Evolutionary conservation across 768 basidiomycete species (phyloP).

Genomic region (Amanita polypyramis): DNA sequence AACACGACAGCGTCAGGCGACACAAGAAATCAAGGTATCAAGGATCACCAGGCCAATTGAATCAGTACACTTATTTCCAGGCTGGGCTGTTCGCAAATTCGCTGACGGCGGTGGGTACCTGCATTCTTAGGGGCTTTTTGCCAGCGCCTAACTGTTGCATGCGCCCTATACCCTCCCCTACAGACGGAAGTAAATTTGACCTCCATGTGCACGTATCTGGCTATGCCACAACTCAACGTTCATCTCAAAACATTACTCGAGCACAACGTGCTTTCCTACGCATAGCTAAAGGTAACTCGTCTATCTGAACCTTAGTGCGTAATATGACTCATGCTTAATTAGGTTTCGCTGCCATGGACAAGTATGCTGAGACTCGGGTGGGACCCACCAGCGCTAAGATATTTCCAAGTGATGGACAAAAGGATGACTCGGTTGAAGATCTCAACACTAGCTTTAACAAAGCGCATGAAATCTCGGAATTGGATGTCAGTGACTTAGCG

Average conservation of each 20-base stretch:
- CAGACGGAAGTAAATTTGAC: constrained; percentile 40
- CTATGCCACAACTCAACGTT: constrained; percentile 52
- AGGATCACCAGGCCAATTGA: constrained; percentile 19
- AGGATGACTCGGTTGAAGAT: constrained; percentile 43
- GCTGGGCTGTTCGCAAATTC: constrained; percentile 63
- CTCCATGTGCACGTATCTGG: constrained; percentile 71
- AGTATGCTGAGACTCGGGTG: constrained; percentile 27
- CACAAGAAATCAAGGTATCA: not conserved
- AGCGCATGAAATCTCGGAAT: constrained; percentile 18
- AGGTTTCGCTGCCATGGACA: constrained; percentile 73
- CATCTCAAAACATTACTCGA: constrained; percentile 39
- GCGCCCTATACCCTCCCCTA: not conserved
- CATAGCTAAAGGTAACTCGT: constrained; percentile 57
- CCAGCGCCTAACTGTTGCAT: not conserved
- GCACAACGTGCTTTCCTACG: constrained; percentile 69
- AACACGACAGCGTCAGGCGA: not conserved
- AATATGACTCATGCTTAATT: not conserved
- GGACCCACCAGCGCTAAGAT: not conserved
- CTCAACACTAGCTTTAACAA: constrained; percentile 43
- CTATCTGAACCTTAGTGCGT: not conserved
- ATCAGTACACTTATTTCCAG: constrained; percentile 59
- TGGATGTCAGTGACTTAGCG: constrained; percentile 5
- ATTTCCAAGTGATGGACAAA: constrained; percentile 47
- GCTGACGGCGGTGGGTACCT: constrained; percentile 10
- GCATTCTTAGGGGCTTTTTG: not conserved